phyloP scores from a whole-genome alignment of 2,329 filamentous ascomycete species.

The Aureobasidium sp. region DNA sequence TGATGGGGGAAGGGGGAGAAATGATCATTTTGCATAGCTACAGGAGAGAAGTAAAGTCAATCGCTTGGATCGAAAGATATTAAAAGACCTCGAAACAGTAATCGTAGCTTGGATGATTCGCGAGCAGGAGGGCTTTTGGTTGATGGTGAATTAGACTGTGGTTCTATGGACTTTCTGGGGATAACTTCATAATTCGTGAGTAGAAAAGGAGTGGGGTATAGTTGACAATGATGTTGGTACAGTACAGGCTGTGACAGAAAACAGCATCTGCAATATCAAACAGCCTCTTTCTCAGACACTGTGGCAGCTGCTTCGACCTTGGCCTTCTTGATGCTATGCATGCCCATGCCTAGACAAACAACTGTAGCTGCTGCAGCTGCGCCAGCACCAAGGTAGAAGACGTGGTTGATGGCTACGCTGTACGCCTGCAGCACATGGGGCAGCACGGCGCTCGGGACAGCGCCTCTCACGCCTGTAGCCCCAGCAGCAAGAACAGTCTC shows the following conservation, averaged over 20 bases:
- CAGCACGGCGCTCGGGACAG: slow-evolving; percentile 44
- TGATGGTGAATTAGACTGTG: not conserved
- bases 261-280: not conserved
- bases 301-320: not conserved
- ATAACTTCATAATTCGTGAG: not conserved
- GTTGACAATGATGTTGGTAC: not conserved
- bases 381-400: not conserved
- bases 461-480: slow-evolving; percentile 51
- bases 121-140: not conserved
- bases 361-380: not conserved
- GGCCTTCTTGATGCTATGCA: slow-evolving; percentile 1
- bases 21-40: too few relatives aligned
- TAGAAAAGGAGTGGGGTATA: not conserved
- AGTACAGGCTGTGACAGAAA: not conserved
- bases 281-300: not conserved
- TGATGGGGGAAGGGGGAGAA: too few relatives aligned
- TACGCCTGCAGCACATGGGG: slow-evolving; percentile 52
- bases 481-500: slow-evolving; percentile 37
- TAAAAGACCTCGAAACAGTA: too few relatives aligned
- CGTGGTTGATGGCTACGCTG: slow-evolving; percentile 46
- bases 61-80: too few relatives aligned
- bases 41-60: too few relatives aligned
- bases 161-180: not conserved
- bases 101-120: not conserved
- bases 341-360: slow-evolving; percentile 1